phyloP scores from a whole-genome alignment of 768 basidiomycete genomes.

The Lentinus brumalis region DNA sequence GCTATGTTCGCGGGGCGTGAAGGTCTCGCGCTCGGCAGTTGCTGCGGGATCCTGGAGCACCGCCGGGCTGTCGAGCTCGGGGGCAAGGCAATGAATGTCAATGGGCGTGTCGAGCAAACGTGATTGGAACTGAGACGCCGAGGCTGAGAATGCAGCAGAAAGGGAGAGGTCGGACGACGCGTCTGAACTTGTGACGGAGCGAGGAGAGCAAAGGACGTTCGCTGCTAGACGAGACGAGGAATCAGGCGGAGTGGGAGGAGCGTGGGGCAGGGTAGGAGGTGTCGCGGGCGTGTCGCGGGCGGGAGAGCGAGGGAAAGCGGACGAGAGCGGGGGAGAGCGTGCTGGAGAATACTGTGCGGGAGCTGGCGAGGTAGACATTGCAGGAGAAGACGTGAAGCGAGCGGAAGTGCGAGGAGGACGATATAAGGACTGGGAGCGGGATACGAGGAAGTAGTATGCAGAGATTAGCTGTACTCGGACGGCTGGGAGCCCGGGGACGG shows the following conservation, averaged over 20 bases:
- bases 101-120: slow-evolving; percentile 22
- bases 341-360: slow-evolving; percentile 13
- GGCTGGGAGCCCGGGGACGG: slow-evolving; percentile 3
- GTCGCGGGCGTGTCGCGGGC: slow-evolving; percentile 17
- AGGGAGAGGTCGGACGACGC: slow-evolving; percentile 8
- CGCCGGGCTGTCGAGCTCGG: slow-evolving; percentile 10
- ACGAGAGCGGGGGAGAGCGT: slow-evolving; percentile 16
- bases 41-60: not conserved
- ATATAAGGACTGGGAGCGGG: not conserved
- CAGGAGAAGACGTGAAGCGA: not conserved
- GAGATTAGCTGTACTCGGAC: slow-evolving; percentile 20
- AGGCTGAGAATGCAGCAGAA: slow-evolving; percentile 16
- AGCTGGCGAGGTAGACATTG: slow-evolving; percentile 17
- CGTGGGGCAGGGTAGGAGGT: slow-evolving; percentile 6
- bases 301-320: slow-evolving; percentile 15
- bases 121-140: slow-evolving; percentile 20
- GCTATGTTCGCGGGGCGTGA: not conserved
- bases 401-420: not conserved
- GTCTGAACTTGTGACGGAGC: slow-evolving; percentile 2
- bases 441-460: slow-evolving; percentile 18
- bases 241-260: slow-evolving; percentile 17
- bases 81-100: slow-evolving; percentile 17
- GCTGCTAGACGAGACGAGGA: slow-evolving; percentile 8
- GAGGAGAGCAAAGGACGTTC: slow-evolving; percentile 2
- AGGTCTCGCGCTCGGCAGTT: not conserved